Conservation (phyloP, 2,329 filamentous ascomycete genomes). For the Coniochaeta hoffmannii region DNA sequence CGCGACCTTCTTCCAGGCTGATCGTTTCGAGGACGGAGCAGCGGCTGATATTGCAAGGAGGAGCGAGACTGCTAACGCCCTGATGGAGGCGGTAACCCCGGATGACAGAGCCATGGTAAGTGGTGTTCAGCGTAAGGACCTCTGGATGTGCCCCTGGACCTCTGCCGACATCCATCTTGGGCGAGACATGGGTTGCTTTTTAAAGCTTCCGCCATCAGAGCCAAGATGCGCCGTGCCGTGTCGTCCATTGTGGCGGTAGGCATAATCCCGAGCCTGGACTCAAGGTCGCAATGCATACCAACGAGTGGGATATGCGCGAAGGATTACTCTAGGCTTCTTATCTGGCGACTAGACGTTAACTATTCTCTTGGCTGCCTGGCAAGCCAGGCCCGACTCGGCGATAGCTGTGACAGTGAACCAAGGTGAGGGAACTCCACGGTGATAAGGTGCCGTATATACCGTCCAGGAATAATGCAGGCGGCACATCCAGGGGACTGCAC, state of each 20-base stretch:
- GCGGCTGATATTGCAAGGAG: background rate
- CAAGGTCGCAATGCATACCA: too few relatives aligned
- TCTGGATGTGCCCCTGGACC: background rate
- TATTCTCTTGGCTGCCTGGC: background rate
- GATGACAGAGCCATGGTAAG: background rate
- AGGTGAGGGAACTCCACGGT: background rate
- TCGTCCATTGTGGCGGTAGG: too few relatives aligned
- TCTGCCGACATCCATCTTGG: background rate
- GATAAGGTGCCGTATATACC: background rate
- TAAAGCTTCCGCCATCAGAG: too few relatives aligned
- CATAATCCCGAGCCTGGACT: too few relatives aligned
- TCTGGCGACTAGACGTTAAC: background rate
- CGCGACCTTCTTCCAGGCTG: constrained; percentile 10
- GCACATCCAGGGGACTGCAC: background rate
- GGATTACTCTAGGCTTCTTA: background rate
- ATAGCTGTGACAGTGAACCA: background rate
- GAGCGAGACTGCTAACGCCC: background rate
- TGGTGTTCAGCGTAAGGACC: background rate
- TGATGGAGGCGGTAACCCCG: background rate
- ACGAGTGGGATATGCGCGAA: too few relatives aligned
- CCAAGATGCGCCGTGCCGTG: too few relatives aligned
- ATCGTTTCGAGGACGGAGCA: constrained; percentile 6
- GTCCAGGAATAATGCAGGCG: background rate
- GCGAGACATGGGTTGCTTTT: too few relatives aligned
- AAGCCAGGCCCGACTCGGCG: background rate